Evolutionary conservation across 768 basidiomycete species (phyloP), one percentile per base, ranked within the genome.

Genomic region (Rhodotorula babjevae): DNA sequence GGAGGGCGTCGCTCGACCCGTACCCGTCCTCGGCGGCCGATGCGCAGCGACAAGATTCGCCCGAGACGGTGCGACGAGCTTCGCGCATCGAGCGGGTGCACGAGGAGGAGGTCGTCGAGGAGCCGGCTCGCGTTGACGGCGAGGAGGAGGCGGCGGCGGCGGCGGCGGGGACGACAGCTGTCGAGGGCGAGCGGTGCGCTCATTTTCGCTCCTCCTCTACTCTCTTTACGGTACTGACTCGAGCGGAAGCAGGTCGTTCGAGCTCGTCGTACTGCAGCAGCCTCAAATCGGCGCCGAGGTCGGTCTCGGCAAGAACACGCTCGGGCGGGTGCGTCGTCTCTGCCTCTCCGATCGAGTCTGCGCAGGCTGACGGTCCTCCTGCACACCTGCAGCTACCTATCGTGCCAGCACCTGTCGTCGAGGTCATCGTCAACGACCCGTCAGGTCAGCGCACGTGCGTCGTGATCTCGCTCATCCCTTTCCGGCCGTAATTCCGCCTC

Each of bases 201-300:
- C n/a, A n/a, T n/a, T n/a, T n/a, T 27, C 36, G 25, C 50, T 52
- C 9, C 25, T 52, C 50, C 25, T 10, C 25, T 14, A 25, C 23
- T 8, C 3, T 7, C 21, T 14, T 5, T 19, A 23, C 18, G 19
- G 23, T 9, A 52, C 50, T 25, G 23, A 27, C 11, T 25, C 2
- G 9, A 10, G 25, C 23, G 23, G 4, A 1, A 25, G 27, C 52
- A 82, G 81, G 69, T 76, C 86, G 1, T 95, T 93, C 80, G 86
- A 89, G 61, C 87, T 96, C 27, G 88, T 90, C 79, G 87, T 94
- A 70, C 85, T 93, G 40, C 93, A 96, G 77, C 89, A 93, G 71
- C 93, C 93, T 18, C 84, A 86, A 74, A 85, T 85, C 72, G 88
- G 90, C 40, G 91, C 93, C 53, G 91, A 91, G 80, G 93, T 92